Conservation (phyloP, 768 basidiomycete species). For the Grammothele lineata region DNA sequence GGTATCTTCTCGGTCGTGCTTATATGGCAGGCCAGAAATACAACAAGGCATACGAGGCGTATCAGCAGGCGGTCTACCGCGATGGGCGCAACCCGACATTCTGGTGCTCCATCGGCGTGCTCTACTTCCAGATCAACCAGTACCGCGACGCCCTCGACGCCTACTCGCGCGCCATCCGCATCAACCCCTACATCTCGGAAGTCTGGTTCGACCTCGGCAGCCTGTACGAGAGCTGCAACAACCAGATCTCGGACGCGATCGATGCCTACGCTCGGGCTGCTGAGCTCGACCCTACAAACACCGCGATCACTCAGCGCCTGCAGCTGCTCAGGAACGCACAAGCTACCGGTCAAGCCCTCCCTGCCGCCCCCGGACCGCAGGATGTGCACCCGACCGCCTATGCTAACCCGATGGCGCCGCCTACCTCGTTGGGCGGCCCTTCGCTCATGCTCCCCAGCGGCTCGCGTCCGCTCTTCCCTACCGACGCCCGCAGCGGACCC, state of each 20-base stretch:
- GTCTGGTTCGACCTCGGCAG: slow-evolving; percentile 98
- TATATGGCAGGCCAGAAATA: slow-evolving; percentile 99
- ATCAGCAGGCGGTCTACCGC: slow-evolving; percentile 98
- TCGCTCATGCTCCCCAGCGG: slow-evolving; percentile 58
- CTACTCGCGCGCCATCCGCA: slow-evolving; percentile 96
- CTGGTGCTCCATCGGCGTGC: slow-evolving; percentile 98
- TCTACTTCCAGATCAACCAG: slow-evolving; percentile 99
- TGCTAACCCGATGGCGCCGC: slow-evolving; percentile 70
- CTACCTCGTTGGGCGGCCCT: slow-evolving; percentile 61
- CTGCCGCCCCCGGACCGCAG: slow-evolving; percentile 87
- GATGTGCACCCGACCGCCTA: slow-evolving; percentile 97
- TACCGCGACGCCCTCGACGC: slow-evolving; percentile 98
- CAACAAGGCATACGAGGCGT: slow-evolving; percentile 99
- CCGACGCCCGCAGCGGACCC: slow-evolving; percentile 61
- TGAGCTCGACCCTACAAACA: slow-evolving; percentile 87
- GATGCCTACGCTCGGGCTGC: slow-evolving; percentile 95
- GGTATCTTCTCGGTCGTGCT: slow-evolving; percentile 97
- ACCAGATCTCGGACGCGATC: slow-evolving; percentile 97
- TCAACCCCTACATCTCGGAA: slow-evolving; percentile 94
- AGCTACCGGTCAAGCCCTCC: slow-evolving; percentile 65
- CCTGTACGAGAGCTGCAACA: slow-evolving; percentile 97
- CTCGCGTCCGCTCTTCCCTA: slow-evolving; percentile 53
- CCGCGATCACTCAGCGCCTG: slow-evolving; percentile 76
- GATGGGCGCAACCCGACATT: slow-evolving; percentile 99
- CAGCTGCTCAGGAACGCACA: slow-evolving; percentile 78